Evolutionary conservation across 805 yeast genomes (phyloP), one percentile per base, ranked within the genome.

Genomic region (Pichia paraexigua): DNA sequence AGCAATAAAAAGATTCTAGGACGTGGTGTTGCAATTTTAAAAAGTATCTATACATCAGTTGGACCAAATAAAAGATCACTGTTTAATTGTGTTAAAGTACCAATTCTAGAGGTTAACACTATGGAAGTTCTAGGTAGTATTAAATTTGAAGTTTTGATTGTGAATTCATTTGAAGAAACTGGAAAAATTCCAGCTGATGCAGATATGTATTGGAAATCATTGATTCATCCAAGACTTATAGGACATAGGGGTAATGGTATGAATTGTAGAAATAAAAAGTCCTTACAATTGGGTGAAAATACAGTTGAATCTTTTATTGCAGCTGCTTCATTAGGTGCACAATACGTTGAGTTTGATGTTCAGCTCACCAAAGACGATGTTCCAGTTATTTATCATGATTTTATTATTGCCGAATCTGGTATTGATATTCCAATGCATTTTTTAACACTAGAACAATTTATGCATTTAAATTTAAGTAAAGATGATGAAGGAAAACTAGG

Each of bases 161-260:
- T 88, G 5, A 79, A 76, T 13, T 83, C 97, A 2, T 92, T 91
- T 61, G 63, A 64, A 39, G 95, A 89, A 63, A 81, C 82, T 10
- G 76, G 78, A 41, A 79, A 85, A 82, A 76, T 77, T 12, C 68
- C 85, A n/a, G 74, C 68, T 55, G 72, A 85, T 58, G 78, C 88
- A 1, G 85, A 87, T 49, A 84, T 94, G 1, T 91, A 90, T 69
- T 92, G 97, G 97, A 87, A 86, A 62, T 88, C 94, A 15, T 71
- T 89, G 50, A 90, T 87, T 5, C 79, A 92, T 0, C 87, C 97
- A 1, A 76, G 96, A 53, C 96, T 92, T 25, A 92, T 92, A 68
- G 98, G 98, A 2, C 98, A 92, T 67, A 79, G 98, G 62, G 98
- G 98, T 6, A 73, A 89, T 56, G 98, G 98, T 58, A 91, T 90